Base-by-base conservation (phyloP, 352 stramenopile genomes). In the Stramenopiles sp. region DNA sequence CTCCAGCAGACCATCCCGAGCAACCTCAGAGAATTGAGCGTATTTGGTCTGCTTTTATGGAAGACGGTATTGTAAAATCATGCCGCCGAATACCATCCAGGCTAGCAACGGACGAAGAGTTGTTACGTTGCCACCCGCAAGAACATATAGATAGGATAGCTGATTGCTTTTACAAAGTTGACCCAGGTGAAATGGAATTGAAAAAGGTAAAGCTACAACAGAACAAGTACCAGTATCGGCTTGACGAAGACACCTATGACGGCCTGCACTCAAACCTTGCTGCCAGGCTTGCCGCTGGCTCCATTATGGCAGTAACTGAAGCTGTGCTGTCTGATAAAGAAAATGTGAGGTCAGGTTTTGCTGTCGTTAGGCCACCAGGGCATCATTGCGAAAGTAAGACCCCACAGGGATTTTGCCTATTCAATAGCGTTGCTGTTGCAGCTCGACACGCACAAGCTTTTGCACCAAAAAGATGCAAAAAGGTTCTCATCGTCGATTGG, bases 291-390 rank as follows among this genome's bases (percentile, higher is more conserved):
- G 30, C 71, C 8, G 71, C 71, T 78, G 71, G 71, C 1, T 78
- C 71, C 4, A 31, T 78, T 14, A 31, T 78, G 71, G 30, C 71
- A 33, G 30, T 78, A 14, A 33, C 31, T 14, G 71, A 78, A 31
- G 30, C 71, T 14, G 22, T 78, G 4, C 14, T 31, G 8, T 33
- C 30, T 33, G 71, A 78, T 4, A 14, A 78, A 8, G 22, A 78
- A 31, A 31, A 33, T 55, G 22, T 14, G 22, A 31, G 88, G 71
- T 92, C 92, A 67, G 92, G 89, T 0, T 87, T 95, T 33, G 94
- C 92, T 32, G 82, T 96, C 7, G 90, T 96, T 31, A 88, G 94
- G 32, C 94, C 94, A 32, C 94, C 94, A 7, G 93, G 94, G 8
- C 94, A 98, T 84, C 93, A 98, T 85, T 93, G 91, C 8, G 91